Percentiles rank a stretch among this genome's conserved stretches.
Conservation (phyloP, 2,329 filamentous ascomycete species). For the Verticillium albo-atrum region DNA sequence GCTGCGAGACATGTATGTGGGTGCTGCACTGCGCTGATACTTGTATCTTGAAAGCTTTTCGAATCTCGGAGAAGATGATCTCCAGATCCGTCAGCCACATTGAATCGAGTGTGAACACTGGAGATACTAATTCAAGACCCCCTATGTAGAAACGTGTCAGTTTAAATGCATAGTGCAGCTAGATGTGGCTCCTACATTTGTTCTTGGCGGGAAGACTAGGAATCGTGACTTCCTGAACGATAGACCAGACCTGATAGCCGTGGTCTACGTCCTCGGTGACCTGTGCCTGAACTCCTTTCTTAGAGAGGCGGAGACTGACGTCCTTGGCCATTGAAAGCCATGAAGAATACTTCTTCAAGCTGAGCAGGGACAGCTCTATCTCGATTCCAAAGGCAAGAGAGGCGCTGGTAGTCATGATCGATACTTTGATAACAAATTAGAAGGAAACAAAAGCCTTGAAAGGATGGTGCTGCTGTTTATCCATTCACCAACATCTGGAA, state of each 20-base stretch:
- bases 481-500: too few species aligned
- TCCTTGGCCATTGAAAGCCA: slow-evolving; percentile 30
- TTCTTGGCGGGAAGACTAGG: slow-evolving; percentile 23
- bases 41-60: slow-evolving; percentile 17
- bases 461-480: too few species aligned
- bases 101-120: slow-evolving; percentile 21
- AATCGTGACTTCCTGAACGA: slow-evolving; percentile 31
- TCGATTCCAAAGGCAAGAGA: slow-evolving; percentile 27
- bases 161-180: background rate
- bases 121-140: slow-evolving; percentile 31
- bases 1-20: slow-evolving; percentile 29
- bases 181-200: slow-evolving; percentile 18
- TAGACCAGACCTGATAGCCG: slow-evolving; percentile 31
- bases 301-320: slow-evolving; percentile 22
- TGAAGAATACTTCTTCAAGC: slow-evolving; percentile 24
- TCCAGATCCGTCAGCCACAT: slow-evolving; percentile 23
- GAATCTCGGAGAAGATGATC: slow-evolving; percentile 23
- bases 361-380: slow-evolving; percentile 29
- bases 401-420: background rate
- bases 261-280: slow-evolving; percentile 24
- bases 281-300: slow-evolving; percentile 27
- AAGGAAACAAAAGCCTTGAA: too few species aligned
- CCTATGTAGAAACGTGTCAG: slow-evolving; percentile 9
- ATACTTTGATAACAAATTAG: too few species aligned
- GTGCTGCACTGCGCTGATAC: slow-evolving; percentile 26